Base-by-base conservation (phyloP, 495 filamentous ascomycete genomes). In the Neurospora sp. region DNA sequence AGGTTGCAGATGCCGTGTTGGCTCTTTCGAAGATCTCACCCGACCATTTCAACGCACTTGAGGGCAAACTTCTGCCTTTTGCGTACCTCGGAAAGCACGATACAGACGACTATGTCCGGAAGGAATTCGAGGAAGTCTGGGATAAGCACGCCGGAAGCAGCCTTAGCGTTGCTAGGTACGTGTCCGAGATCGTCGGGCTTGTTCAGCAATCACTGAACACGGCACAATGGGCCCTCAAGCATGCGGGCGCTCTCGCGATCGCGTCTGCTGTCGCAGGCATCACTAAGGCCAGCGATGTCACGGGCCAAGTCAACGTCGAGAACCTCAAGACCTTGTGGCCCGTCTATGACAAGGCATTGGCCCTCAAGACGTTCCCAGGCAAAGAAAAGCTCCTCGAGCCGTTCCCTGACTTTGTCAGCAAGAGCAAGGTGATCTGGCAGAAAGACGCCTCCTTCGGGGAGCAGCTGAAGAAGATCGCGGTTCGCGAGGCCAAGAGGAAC, bases 341-440 rank as follows among this genome's bases (percentile, higher is more conserved):
- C 0, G 88, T 90, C 0, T 84, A 97, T 31, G 92, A 97, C 59
- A 91, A 90, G 77, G 90, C 94, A 3, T 78, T 97, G 70, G 85
- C 87, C 18, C 91, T 96, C 27, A 98, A 96, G 82, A 97, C 94
- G 5, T 99, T 97, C 88, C 89, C 92, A 10, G 94, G 93, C 9
- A 99, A 99, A 82, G 96, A 98, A 80, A 90, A 88, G 72, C 89
- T 98, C 68, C 83, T 98, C n/a, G 86, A 89, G 72, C 91, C 92
- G n/a, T 91, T 97, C 79, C 90, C 93, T 14, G 88, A 88, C 72
- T 94, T 97, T 75, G 88, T 90, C 2, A 83, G 87, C 69, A 88
- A 90, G 70, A 87, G 84, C 14, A 87, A 85, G 76, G 83, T 78
- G 16, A 76, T 92, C 31, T 94, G 92, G 88, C 77, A 79, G 41